Percentiles rank a stretch among this genome's conserved stretches.
phyloP scores from a whole-genome alignment of 768 basidiomycete species.

The Auricularia cornea region DNA sequence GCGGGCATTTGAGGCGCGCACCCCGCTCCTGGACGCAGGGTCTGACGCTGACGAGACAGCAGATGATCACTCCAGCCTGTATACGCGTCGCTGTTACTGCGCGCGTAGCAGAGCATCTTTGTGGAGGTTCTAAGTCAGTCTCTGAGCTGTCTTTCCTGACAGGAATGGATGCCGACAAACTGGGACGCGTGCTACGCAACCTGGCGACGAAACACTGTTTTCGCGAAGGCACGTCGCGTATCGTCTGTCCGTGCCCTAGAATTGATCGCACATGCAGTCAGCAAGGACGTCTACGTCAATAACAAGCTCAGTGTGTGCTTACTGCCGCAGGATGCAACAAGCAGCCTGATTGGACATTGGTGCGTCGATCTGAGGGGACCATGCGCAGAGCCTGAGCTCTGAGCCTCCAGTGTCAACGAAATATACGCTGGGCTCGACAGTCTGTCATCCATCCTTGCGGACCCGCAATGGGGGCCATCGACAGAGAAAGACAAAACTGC shows the following conservation, averaged over 20 bases:
- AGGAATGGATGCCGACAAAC: constrained; percentile 19
- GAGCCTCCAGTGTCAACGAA: not conserved
- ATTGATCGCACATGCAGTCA: too few relatives aligned
- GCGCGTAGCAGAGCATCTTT: constrained; percentile 32
- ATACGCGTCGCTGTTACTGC: constrained; percentile 28
- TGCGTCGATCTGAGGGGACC: not conserved
- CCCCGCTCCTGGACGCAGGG: too few relatives aligned
- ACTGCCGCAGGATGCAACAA: constrained; percentile 14
- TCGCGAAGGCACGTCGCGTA: constrained; percentile 28
- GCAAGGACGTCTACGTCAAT: constrained; percentile 24
- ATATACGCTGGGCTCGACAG: not conserved
- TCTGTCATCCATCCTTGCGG: not conserved
- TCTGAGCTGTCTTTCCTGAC: constrained; percentile 18
- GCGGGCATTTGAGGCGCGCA: not conserved
- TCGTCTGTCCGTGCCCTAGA: too few relatives aligned
- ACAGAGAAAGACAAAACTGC: not conserved
- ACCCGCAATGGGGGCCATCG: not conserved
- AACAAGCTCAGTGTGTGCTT: constrained; percentile 26
- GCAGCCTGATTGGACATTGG: not conserved
- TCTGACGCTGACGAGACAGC: too few relatives aligned
- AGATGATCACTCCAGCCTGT: constrained; percentile 15
- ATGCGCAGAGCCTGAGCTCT: too few relatives aligned
- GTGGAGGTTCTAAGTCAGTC: constrained; percentile 24
- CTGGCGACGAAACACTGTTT: constrained; percentile 23
- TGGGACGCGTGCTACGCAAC: constrained; percentile 23